phyloP scores from a whole-genome alignment of 345 rosid genomes.

The Boechera stricta region DNA sequence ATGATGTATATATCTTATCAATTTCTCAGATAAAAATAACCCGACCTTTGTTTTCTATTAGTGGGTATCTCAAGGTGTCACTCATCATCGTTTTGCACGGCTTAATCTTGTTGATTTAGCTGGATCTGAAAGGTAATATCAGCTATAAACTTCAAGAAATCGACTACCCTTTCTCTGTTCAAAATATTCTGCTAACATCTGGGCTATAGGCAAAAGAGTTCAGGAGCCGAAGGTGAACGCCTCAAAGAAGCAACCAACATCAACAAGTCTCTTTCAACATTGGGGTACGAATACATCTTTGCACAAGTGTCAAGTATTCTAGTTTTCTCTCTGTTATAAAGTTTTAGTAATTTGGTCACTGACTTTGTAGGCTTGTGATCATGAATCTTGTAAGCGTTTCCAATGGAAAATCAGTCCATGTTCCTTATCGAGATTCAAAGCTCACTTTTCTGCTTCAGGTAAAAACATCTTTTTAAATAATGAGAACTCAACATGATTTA shows the following conservation, averaged over 20 bases:
- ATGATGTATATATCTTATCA: background rate
- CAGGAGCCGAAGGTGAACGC: conserved; percentile 99
- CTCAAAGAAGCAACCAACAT: conserved; percentile 98
- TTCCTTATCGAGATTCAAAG: conserved; percentile 98
- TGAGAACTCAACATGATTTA: background rate
- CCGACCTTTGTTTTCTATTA: conserved; percentile 39
- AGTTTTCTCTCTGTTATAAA: conserved; percentile 19
- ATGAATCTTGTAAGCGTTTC: conserved; percentile 97
- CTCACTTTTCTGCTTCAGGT: conserved; percentile 99
- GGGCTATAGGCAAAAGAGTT: conserved; percentile 81
- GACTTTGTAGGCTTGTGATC: conserved; percentile 81
- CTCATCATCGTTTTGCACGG: conserved; percentile 93
- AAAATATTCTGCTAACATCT: conserved; percentile 32
- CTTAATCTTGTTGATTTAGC: conserved; percentile 99
- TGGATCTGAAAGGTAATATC: conserved; percentile 91
- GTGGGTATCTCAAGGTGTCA: conserved; percentile 99
- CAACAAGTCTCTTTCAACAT: conserved; percentile 95
- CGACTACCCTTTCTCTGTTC: background rate
- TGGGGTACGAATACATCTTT: conserved; percentile 66
- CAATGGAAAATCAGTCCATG: conserved; percentile 94
- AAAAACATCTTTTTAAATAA: conserved; percentile 10
- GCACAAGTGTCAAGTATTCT: conserved; percentile 9
- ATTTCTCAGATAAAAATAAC: conserved; percentile 2
- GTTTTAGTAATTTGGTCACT: conserved; percentile 20
- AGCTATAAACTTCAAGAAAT: background rate